A percentile compares a stretch with the other conserved stretches of the same genome.
Evolutionary conservation across 768 basidiomycete species (phyloP).

Genomic region (Tephrocybe sp.): DNA sequence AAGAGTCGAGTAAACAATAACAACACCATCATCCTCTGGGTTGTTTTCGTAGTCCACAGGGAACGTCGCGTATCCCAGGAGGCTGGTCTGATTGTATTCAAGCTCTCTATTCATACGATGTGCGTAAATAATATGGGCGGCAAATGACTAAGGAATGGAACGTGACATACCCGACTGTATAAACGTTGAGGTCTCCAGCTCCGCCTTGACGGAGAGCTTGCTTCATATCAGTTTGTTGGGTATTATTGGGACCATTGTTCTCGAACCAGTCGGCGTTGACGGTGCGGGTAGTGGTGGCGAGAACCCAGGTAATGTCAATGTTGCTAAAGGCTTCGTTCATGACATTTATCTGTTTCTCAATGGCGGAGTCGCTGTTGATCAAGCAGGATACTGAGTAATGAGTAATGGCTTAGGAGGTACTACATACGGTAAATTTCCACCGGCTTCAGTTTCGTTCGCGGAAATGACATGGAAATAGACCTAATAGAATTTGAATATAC

Average conservation of each 20-base stretch:
- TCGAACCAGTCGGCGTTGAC: slow-evolving; percentile 47
- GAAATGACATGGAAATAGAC: too few relatives aligned
- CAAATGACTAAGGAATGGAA: neutral
- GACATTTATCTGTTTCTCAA: slow-evolving; percentile 31
- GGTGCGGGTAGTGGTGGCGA: slow-evolving; percentile 39
- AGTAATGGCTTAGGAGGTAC: neutral
- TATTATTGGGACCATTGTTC: slow-evolving; percentile 29
- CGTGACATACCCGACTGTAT: slow-evolving; percentile 41
- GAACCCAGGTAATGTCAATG: slow-evolving; percentile 35
- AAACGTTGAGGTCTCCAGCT: slow-evolving; percentile 41
- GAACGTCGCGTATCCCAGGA: slow-evolving; percentile 54
- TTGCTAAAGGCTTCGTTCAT: slow-evolving; percentile 39
- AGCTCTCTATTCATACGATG: neutral
- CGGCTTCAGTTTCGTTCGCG: neutral
- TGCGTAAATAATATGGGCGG: neutral
- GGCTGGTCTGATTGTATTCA: too few relatives aligned
- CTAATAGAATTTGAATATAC: too few relatives aligned
- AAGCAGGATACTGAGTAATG: slow-evolving; percentile 4
- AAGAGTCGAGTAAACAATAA: slow-evolving; percentile 35
- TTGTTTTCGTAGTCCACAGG: slow-evolving; percentile 34
- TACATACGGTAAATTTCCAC: neutral
- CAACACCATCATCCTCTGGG: slow-evolving; percentile 47
- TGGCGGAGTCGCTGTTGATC: slow-evolving; percentile 34
- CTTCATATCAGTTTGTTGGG: slow-evolving; percentile 48
- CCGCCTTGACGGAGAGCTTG: slow-evolving; percentile 37